Percentiles rank a stretch among this genome's conserved stretches.
These are phyloP conservation scores for Coemansia sp. DNA, from an alignment of 192 early-diverging fungal species.

Conservation along the genomic window DNA sequence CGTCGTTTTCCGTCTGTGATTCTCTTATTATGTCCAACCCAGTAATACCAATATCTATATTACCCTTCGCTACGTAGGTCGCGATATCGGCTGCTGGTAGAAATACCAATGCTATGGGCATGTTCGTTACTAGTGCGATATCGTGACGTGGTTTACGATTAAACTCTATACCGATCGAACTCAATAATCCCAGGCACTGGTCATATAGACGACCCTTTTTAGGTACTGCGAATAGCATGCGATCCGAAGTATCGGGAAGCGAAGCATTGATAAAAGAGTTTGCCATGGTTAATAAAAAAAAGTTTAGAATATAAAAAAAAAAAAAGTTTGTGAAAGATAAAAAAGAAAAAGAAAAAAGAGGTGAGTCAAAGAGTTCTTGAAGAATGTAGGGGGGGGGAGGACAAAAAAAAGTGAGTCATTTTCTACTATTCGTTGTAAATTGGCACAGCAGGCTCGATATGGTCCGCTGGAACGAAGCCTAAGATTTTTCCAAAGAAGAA, in stretches of 20 bases:
- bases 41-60: constrained; percentile 96
- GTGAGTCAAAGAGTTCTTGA: not conserved
- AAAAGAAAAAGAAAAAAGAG: not conserved
- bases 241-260: constrained; percentile 57
- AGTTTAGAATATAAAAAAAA: not conserved
- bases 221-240: constrained; percentile 93
- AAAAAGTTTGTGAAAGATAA: not conserved
- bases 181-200: constrained; percentile 78
- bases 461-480: constrained; percentile 62
- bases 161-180: constrained; percentile 95
- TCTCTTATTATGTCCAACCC: constrained; percentile 96
- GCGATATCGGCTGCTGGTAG: constrained; percentile 95
- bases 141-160: constrained; percentile 93
- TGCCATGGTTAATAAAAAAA: constrained; percentile 16
- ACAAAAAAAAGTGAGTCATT: not conserved
- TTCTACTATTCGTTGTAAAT: constrained; percentile 20
- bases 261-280: constrained; percentile 34
- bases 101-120: constrained; percentile 94
- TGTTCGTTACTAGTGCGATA: constrained; percentile 93
- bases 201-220: constrained; percentile 98
- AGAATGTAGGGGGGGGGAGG: not conserved
- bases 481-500: constrained; percentile 73
- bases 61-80: constrained; percentile 93
- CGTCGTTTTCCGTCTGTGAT: constrained; percentile 70
- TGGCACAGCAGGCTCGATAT: constrained; percentile 33